These are phyloP conservation scores for Mycena haematopus DNA, from an alignment of 768 basidiomycete genomes.

Conservation along the genomic window DNA sequence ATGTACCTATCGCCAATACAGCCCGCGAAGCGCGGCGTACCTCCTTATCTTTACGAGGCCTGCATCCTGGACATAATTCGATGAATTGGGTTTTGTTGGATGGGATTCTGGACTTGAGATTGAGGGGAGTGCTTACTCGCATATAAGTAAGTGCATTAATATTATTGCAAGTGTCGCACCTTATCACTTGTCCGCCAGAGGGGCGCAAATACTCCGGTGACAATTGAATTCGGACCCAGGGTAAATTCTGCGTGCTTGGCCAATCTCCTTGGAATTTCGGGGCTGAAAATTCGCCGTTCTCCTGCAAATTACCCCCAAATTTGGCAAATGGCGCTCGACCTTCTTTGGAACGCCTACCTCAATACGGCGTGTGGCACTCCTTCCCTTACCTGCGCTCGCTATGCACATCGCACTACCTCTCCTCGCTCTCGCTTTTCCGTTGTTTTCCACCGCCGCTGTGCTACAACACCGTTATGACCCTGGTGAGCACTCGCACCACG, in stretches of 20 bases:
- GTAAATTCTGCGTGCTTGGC: not conserved
- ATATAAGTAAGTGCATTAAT: too few species aligned
- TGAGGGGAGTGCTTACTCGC: too few species aligned
- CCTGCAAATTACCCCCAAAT: not conserved
- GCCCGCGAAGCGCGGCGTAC: too few species aligned
- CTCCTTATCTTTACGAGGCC: too few species aligned
- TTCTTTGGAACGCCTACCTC: not conserved
- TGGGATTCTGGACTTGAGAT: too few species aligned
- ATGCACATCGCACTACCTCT: not conserved
- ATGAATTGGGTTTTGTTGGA: too few species aligned
- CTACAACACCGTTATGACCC: not conserved
- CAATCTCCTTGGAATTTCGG: not conserved
- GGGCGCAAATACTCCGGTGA: too few species aligned
- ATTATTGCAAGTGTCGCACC: too few species aligned
- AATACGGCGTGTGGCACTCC: not conserved
- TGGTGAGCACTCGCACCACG: slow-evolving; percentile 15
- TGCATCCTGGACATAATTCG: too few species aligned
- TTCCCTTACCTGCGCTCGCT: not conserved
- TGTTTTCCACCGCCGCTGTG: not conserved
- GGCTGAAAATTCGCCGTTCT: not conserved
- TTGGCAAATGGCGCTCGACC: not conserved
- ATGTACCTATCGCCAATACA: too few species aligned
- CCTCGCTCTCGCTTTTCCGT: slow-evolving; percentile 6
- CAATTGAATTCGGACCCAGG: not conserved
- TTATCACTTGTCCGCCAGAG: too few species aligned